phyloP scores from a whole-genome alignment of 2,329 filamentous ascomycete species.

The Alternaria sp. region DNA sequence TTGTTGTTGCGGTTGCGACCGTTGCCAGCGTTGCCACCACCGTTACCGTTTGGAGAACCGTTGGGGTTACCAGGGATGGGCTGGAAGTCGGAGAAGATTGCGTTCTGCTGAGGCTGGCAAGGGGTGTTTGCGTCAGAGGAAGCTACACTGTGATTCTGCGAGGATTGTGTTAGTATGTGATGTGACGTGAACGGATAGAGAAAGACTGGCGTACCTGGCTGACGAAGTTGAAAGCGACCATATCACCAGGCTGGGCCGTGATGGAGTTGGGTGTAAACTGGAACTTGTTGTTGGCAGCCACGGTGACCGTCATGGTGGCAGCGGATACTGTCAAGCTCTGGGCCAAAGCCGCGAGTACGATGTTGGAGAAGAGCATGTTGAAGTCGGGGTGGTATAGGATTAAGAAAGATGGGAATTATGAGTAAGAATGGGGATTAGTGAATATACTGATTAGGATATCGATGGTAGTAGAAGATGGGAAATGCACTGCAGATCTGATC shows the following conservation, averaged over 20 bases:
- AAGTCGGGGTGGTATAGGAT: background rate
- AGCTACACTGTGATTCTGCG: slow-evolving; percentile 41
- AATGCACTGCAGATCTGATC: slow-evolving; percentile 18
- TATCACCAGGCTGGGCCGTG: slow-evolving; percentile 40
- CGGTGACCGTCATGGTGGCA: slow-evolving; percentile 42
- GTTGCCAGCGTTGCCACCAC: slow-evolving; percentile 23
- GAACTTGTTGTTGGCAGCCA: slow-evolving; percentile 45
- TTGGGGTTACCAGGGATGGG: slow-evolving; percentile 26
- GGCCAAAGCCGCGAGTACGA: slow-evolving; percentile 32
- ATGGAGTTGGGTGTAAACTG: slow-evolving; percentile 39
- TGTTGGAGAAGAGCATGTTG: slow-evolving; percentile 37
- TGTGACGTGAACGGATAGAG: background rate
- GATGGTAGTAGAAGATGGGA: background rate
- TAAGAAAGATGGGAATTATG: slow-evolving; percentile 3
- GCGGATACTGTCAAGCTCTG: slow-evolving; percentile 38
- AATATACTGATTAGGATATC: slow-evolving; percentile 2
- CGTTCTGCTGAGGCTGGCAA: slow-evolving; percentile 36
- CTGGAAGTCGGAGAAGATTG: slow-evolving; percentile 43
- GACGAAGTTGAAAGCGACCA: slow-evolving; percentile 41
- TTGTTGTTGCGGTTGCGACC: slow-evolving; percentile 33
- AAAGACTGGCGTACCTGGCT: slow-evolving; percentile 20
- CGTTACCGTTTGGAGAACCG: slow-evolving; percentile 22
- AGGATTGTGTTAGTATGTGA: background rate
- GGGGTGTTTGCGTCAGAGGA: slow-evolving; percentile 37
- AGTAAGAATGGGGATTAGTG: background rate